phyloP scores from a whole-genome alignment of 371 early-diverging fungal species.

The Mortierella sp. region DNA sequence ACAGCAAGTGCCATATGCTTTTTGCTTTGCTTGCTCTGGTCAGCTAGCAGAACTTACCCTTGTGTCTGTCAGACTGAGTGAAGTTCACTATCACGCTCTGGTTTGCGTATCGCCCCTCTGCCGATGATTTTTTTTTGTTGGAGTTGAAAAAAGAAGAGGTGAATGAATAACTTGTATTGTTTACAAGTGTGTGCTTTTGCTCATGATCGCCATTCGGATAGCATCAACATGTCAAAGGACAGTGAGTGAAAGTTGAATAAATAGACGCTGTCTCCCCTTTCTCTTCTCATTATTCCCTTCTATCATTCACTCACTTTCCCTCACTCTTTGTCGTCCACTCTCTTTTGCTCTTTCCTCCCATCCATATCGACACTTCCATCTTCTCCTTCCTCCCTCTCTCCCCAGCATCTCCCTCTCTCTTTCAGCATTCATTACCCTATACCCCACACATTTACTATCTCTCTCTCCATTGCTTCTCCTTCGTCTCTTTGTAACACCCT shows the following conservation, averaged over 20 bases:
- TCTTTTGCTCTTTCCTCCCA: not conserved
- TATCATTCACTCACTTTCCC: not conserved
- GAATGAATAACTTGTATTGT: not conserved
- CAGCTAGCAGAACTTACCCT: not conserved
- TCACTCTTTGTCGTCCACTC: not conserved
- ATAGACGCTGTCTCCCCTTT: conserved; percentile 3
- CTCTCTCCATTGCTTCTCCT: not conserved
- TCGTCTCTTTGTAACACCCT: conserved; percentile 3
- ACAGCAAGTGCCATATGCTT: conserved; percentile 9
- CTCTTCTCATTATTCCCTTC: not conserved
- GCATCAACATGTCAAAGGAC: not conserved
- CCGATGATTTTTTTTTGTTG: conserved; percentile 1
- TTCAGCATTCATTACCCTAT: not conserved
- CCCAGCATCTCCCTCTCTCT: conserved; percentile 7
- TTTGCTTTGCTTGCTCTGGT: conserved; percentile 1
- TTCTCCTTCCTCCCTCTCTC: not conserved
- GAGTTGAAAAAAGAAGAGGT: no score
- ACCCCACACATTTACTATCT: conserved; percentile 1
- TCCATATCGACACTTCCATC: conserved; percentile 11
- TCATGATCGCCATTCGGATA: conserved; percentile 13
- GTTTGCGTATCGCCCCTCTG: conserved; percentile 12
- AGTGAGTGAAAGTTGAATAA: not conserved
- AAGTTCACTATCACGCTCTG: conserved; percentile 11
- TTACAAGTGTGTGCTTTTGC: conserved; percentile 1
- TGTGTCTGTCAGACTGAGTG: not conserved